Base-by-base conservation (phyloP, 495 filamentous ascomycete species). In the Talaromyces trachyspermus region DNA sequence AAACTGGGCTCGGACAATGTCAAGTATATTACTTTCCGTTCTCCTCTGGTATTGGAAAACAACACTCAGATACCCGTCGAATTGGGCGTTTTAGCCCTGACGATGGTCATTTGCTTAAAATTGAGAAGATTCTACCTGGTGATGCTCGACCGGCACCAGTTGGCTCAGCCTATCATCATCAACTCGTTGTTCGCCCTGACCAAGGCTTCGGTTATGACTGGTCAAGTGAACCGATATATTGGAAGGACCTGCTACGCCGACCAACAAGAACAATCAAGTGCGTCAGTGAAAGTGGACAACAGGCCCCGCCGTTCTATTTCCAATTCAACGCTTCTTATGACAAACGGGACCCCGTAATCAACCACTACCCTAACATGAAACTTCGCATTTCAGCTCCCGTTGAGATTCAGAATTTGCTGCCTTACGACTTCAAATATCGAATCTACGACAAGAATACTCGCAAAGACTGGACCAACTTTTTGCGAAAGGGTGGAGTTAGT, bases 401-500 rank as follows among this genome's bases (percentile, higher is more conserved):
- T 37, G 90, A 95, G 54, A 74, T 98, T 10, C 89, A 98, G 59
- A 98, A 98, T 57, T 71, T 98, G 20, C 73, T 98, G 20, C 92
- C 92, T 0, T 96, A 85, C 56, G 94, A 97, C 66, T 98, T 98
- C 83, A 97, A 97, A 62, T 97, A 97, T 61, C 79, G 89, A 45
- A 96, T 98, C 18, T 96, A 96, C 58, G 92, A 98, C 68, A 95
- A 89, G 70, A 92, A 94, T 62, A 96, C 89, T 0, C 89, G 86
- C 69, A 92, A 94, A 60, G 91, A 98, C 62, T 98, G 94, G 92
- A 91, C 89, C 0, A 98, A 98, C 59, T 98, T 98, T 70, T 65
- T 98, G 17, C 77, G 92, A 43, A 97, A 95, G 63, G 92, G 92
- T 8, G 92, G 92, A 17, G 83, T 95, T 38, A 97, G 92, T 61